phyloP scores from a whole-genome alignment of 208 protist species.

The Angomonas deanei region DNA sequence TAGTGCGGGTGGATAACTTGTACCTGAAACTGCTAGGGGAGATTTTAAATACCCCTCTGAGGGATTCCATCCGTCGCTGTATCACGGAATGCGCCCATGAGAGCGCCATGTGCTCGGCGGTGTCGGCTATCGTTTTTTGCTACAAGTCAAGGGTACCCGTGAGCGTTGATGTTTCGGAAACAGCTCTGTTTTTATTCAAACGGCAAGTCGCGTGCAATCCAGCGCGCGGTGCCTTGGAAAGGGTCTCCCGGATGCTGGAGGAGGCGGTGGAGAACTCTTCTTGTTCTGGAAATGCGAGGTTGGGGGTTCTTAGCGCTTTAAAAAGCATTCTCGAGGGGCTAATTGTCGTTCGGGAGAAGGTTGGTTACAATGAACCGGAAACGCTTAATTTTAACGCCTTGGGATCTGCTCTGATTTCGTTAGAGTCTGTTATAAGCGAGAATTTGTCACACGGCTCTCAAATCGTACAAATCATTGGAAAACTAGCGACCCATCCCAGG shows the following conservation, averaged over 20 bases:
- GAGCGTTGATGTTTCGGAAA: not conserved
- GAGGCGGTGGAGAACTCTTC: conserved; percentile 14
- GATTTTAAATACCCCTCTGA: conserved; percentile 3
- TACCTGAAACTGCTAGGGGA: not conserved
- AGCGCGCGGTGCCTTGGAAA: not conserved
- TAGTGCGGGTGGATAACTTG: not conserved
- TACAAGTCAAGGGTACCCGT: not conserved
- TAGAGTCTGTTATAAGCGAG: conserved; percentile 20
- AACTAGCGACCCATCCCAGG: not conserved
- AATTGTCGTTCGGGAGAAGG: conserved; percentile 22
- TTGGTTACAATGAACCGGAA: conserved; percentile 24
- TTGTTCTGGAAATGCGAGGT: conserved; percentile 10
- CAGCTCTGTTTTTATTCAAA: not conserved
- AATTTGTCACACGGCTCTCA: conserved; percentile 9
- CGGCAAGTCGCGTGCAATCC: not conserved
- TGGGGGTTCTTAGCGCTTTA: conserved; percentile 12
- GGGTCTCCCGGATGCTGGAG: not conserved
- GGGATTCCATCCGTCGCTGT: not conserved
- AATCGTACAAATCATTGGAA: not conserved
- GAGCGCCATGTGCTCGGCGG: not conserved
- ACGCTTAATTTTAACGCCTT: conserved; percentile 29
- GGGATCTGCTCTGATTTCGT: conserved; percentile 20
- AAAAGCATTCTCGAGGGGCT: conserved; percentile 29
- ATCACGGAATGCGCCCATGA: not conserved
- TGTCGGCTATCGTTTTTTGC: not conserved